Conservation (phyloP, 768 basidiomycete genomes). For the Auriscalpium orientale region DNA sequence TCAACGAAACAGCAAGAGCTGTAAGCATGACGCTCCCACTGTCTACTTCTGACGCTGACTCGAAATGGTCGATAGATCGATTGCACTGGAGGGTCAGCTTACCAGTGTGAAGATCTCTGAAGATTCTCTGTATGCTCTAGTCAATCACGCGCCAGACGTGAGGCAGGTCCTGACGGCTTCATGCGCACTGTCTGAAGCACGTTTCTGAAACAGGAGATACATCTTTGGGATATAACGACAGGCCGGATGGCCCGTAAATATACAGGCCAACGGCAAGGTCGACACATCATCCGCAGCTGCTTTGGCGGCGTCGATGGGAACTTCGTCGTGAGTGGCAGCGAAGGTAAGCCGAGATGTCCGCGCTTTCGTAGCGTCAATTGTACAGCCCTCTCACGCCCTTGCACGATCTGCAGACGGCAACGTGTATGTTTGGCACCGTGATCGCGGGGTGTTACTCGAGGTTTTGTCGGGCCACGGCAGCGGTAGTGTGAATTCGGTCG, state of each 20-base stretch:
- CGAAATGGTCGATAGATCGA: conserved; percentile 38
- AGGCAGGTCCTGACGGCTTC: conserved; percentile 22
- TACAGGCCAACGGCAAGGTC: conserved; percentile 76
- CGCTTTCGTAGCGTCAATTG: neutral
- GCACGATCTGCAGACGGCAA: conserved; percentile 58
- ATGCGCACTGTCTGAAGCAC: conserved; percentile 4
- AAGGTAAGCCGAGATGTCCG: conserved; percentile 52
- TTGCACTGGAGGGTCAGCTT: conserved; percentile 67
- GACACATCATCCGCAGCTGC: conserved; percentile 85
- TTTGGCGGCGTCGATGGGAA: conserved; percentile 88
- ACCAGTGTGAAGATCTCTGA: conserved; percentile 83
- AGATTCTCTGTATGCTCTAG: conserved; percentile 80
- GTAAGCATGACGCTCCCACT: conserved; percentile 35
- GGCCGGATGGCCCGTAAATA: conserved; percentile 71
- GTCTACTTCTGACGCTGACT: conserved; percentile 10
- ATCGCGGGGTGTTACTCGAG: conserved; percentile 77
- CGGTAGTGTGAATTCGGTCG: conserved; percentile 91
- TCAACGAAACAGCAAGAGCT: conserved; percentile 56
- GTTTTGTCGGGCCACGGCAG: conserved; percentile 80
- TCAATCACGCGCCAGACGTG: conserved; percentile 85
- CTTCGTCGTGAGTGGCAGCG: conserved; percentile 90
- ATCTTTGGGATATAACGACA: conserved; percentile 74
- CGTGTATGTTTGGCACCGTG: conserved; percentile 93
- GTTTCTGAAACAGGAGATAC: conserved; percentile 61
- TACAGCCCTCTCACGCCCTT: neutral